Percentiles rank a stretch among this genome's conserved stretches.
Conservation (phyloP, 768 basidiomycete genomes). For the Mycena albidolilacea region DNA sequence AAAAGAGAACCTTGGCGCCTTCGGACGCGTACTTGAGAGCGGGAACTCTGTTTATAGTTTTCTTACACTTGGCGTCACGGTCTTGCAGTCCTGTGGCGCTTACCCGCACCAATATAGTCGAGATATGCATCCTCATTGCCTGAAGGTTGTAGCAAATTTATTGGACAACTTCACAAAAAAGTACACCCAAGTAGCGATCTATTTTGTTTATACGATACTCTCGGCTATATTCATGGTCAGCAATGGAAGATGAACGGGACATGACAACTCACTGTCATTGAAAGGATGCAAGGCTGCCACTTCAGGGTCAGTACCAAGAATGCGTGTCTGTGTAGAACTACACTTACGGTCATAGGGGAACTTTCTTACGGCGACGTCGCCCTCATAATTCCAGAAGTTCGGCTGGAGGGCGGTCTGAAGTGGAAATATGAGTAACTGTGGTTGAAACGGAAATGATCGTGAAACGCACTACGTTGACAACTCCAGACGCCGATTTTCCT, state of each 20-base stretch:
- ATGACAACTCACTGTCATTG: constrained; percentile 38
- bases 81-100: too few relatives aligned
- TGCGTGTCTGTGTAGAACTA: background rate
- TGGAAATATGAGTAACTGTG: background rate
- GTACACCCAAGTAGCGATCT: too few relatives aligned
- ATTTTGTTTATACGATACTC: constrained; percentile 16
- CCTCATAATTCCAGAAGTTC: constrained; percentile 38
- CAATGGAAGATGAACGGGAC: background rate
- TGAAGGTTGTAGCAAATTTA: too few relatives aligned
- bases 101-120: too few relatives aligned
- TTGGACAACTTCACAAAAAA: too few relatives aligned
- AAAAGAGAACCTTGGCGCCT: too few relatives aligned
- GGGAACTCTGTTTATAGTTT: too few relatives aligned
- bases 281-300: constrained; percentile 40
- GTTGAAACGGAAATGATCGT: too few relatives aligned
- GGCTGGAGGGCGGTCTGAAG: constrained; percentile 37
- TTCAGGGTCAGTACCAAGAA: background rate
- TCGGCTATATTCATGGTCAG: constrained; percentile 21
- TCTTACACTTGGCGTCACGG: too few relatives aligned
- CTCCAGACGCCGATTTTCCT: constrained; percentile 36
- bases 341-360: constrained; percentile 44
- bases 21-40: too few relatives aligned
- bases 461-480: constrained; percentile 37
- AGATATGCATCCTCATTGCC: too few relatives aligned
- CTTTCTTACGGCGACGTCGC: constrained; percentile 40